A percentile compares a stretch with the other conserved stretches of the same genome.
phyloP scores from a whole-genome alignment of 495 filamentous ascomycete species.

The Penicillium taxi region DNA sequence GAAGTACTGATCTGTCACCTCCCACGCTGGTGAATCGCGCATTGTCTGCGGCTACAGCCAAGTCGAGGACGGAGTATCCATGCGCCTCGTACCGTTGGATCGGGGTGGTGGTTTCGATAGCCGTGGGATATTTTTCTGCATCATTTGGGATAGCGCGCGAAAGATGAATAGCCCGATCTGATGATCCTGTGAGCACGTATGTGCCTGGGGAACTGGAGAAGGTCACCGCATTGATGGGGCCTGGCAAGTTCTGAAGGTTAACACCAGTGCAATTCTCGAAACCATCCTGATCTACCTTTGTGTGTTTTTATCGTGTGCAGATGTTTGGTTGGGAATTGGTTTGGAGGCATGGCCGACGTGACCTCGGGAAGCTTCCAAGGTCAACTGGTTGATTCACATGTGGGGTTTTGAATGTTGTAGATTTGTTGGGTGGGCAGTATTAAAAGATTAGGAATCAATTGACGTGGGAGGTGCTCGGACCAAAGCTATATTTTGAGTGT shows the following conservation, averaged over 20 bases:
- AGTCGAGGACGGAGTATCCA: constrained; percentile 79
- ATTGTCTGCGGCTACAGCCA: constrained; percentile 70
- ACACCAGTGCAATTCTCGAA: background rate
- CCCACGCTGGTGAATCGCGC: constrained; percentile 71
- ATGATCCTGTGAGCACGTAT: constrained; percentile 71
- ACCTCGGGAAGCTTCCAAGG: background rate
- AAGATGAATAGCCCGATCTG: constrained; percentile 77
- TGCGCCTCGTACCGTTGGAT: constrained; percentile 86
- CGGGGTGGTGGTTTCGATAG: constrained; percentile 40
- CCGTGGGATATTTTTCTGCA: constrained; percentile 23
- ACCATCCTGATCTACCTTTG: constrained; percentile 24
- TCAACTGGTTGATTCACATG: background rate
- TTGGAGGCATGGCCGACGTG: constrained; percentile 24
- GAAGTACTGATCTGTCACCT: constrained; percentile 81
- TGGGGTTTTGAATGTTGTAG: background rate
- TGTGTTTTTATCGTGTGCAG: constrained; percentile 42
- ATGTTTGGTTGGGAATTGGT: constrained; percentile 27
- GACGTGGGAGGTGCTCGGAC: no score
- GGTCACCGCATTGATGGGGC: constrained; percentile 34
- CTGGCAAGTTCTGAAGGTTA: constrained; percentile 11
- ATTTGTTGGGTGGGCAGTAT: no score
- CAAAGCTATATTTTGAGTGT: no score
- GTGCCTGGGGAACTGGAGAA: constrained; percentile 33
- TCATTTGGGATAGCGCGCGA: constrained; percentile 55
- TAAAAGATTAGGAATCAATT: no score